Evolutionary conservation across 2,329 filamentous ascomycete genomes (phyloP).

Genomic region (Alternaria ethzedia): DNA sequence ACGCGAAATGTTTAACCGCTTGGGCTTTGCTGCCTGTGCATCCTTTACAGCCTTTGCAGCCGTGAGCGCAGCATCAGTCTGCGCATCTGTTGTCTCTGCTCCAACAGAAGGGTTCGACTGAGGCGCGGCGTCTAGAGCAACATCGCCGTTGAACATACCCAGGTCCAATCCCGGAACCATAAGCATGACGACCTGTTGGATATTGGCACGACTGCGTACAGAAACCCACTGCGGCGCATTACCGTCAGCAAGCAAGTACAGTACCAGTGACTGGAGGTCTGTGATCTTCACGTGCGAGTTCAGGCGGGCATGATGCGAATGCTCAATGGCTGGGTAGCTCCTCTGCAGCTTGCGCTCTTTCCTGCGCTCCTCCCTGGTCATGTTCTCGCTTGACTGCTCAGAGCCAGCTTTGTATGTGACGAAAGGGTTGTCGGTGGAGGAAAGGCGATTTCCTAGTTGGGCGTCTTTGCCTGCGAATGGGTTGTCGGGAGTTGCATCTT

Average conservation of each 20-base stretch:
- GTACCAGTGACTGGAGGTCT: slow-evolving; percentile 63
- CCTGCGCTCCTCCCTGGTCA: slow-evolving; percentile 29
- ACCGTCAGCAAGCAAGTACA: slow-evolving; percentile 67
- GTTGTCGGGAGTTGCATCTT: slow-evolving; percentile 13
- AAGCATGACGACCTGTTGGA: slow-evolving; percentile 80
- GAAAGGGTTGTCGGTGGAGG: slow-evolving; percentile 27
- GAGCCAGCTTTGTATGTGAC: slow-evolving; percentile 12
- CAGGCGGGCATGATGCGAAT: slow-evolving; percentile 60
- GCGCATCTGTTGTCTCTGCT: slow-evolving; percentile 1
- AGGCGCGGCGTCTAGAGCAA: slow-evolving; percentile 22
- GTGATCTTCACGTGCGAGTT: slow-evolving; percentile 63
- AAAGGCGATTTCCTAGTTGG: slow-evolving; percentile 8
- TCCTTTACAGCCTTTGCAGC: slow-evolving; percentile 17
- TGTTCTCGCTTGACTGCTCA: slow-evolving; percentile 4
- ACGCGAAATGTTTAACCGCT: slow-evolving; percentile 48
- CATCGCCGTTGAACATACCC: slow-evolving; percentile 77
- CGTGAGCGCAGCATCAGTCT: slow-evolving; percentile 16
- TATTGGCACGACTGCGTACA: slow-evolving; percentile 61
- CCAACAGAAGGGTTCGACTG: neutral
- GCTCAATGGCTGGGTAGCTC: slow-evolving; percentile 54
- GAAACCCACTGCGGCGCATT: slow-evolving; percentile 69
- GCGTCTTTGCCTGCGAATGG: slow-evolving; percentile 24
- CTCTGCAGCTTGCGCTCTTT: slow-evolving; percentile 42
- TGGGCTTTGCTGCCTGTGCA: slow-evolving; percentile 19
- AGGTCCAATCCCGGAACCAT: slow-evolving; percentile 93